These are phyloP conservation scores for Cyclotella sp. DNA, from an alignment of 108 stramenopile species.

Conservation along the genomic window DNA sequence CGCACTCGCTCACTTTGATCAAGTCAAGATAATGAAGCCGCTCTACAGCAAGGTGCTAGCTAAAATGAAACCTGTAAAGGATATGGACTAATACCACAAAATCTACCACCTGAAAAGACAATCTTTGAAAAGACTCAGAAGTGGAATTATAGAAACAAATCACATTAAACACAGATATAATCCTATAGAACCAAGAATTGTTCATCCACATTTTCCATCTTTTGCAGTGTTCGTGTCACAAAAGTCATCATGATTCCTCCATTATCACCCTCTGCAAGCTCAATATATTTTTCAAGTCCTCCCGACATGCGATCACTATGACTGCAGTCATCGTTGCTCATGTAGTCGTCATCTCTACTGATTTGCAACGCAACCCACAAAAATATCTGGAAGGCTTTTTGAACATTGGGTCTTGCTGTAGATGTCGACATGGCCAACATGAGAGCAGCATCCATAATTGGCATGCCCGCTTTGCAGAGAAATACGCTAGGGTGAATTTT, in stretches of 20 bases:
- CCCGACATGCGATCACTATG: constrained; percentile 28
- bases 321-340: constrained; percentile 9
- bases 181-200: constrained; percentile 19
- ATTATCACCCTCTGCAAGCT: constrained; percentile 60
- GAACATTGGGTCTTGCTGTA: constrained; percentile 40
- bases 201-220: constrained; percentile 50
- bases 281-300: constrained; percentile 58
- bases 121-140: not conserved
- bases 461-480: constrained; percentile 54
- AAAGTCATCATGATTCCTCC: constrained; percentile 64
- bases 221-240: constrained; percentile 46
- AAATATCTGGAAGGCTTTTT: constrained; percentile 55
- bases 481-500: constrained; percentile 47
- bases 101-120: not conserved
- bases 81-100: constrained; percentile 36
- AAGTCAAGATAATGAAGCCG: constrained; percentile 73
- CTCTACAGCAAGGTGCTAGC: constrained; percentile 79
- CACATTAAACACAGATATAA: not conserved
- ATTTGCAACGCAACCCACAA: constrained; percentile 58
- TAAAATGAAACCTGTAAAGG: constrained; percentile 62
- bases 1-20: constrained; percentile 79
- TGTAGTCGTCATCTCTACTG: constrained; percentile 15
- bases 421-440: constrained; percentile 57
- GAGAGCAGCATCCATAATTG: constrained; percentile 62
- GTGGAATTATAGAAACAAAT: not conserved